Conservation (phyloP, 2,329 filamentous ascomycete genomes). For the Apiospora aurea region DNA sequence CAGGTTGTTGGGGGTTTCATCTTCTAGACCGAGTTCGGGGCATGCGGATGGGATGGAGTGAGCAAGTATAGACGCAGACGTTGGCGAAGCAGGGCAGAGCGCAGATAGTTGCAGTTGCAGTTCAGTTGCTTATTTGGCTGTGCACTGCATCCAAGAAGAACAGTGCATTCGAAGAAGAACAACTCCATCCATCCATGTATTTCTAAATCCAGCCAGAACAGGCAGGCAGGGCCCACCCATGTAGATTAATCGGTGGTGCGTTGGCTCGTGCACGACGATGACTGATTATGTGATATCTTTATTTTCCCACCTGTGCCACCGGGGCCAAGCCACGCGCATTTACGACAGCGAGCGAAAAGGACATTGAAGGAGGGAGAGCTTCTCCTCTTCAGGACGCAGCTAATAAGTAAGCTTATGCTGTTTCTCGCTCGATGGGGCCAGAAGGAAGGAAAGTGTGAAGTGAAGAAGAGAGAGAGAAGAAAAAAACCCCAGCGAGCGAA, state of each 20-base stretch:
- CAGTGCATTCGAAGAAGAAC: background rate
- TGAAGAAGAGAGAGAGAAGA: background rate
- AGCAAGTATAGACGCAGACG: constrained; percentile 15
- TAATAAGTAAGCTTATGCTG: constrained; percentile 19
- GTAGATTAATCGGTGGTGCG: background rate
- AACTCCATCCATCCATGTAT: background rate
- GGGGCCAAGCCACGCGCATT: background rate
- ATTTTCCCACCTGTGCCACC: constrained; percentile 7
- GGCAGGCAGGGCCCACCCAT: background rate
- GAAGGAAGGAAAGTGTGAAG: background rate
- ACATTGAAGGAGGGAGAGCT: constrained; percentile 8
- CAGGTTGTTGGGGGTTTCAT: constrained; percentile 15
- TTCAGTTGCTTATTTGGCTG: background rate
- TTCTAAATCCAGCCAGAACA: background rate
- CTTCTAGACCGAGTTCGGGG: background rate
- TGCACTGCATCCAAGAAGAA: background rate
- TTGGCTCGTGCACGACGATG: constrained; percentile 8
- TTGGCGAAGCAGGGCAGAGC: background rate
- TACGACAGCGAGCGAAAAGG: background rate
- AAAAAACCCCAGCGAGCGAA: background rate
- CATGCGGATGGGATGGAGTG: background rate
- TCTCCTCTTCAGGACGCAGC: constrained; percentile 10
- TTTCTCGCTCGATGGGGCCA: background rate
- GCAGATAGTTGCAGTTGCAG: background rate
- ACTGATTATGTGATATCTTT: constrained; percentile 20